Evolutionary conservation across 2,329 filamentous ascomycete genomes (phyloP), one percentile per base, ranked within the genome.

Genomic region (Talaromyces funiculosus): DNA sequence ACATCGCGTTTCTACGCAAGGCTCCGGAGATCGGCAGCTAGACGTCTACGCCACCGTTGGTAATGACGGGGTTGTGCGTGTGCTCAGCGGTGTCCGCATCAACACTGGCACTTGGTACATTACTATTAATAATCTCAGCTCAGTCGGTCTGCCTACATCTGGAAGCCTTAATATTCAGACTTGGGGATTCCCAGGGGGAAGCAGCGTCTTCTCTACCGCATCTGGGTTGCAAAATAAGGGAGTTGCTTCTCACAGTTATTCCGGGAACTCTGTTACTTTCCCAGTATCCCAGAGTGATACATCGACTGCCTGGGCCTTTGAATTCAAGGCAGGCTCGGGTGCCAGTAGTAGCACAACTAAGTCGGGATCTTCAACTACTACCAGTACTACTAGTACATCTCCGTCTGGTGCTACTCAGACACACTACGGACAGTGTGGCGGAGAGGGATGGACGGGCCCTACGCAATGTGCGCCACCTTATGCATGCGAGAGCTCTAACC

Each of bases 11-110:
- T 67, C 65, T 0, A 76, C 75, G 2, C 67, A 68, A 0, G 67
- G 67, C 0, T 71, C 74, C 0, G 61, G 62, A 4, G 75, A 78
- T 61, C 57, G 64, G 1, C 60, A 64, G 1, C 66, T 76, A 29
- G 76, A 78, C 61, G 73, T 71, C 24, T 78, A 73, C 60, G 69
- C 74, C 8, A 73, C 69, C 5, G 66, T 69, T 20, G 69, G 64
- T 20, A 59, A 58, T 0, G 66, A 68, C 49, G 61, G 57, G 3
- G 22, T 43, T 14, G 72, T 73, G 6, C 69, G 71, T 16, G 65
- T 75, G 24, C 65, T 77, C 20, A 67, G 69, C 1, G 75, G 74
- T 8, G 67, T 67, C 6, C 65, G 70, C 14, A 61, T 65, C 4
- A 60, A 63, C 20, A 67, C 67, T 2, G 71, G 69, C 0, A 70